Evolutionary conservation across 2,329 filamentous ascomycete genomes (phyloP), one percentile per base, ranked within the genome.

Genomic region (Didymella arachidicola): DNA sequence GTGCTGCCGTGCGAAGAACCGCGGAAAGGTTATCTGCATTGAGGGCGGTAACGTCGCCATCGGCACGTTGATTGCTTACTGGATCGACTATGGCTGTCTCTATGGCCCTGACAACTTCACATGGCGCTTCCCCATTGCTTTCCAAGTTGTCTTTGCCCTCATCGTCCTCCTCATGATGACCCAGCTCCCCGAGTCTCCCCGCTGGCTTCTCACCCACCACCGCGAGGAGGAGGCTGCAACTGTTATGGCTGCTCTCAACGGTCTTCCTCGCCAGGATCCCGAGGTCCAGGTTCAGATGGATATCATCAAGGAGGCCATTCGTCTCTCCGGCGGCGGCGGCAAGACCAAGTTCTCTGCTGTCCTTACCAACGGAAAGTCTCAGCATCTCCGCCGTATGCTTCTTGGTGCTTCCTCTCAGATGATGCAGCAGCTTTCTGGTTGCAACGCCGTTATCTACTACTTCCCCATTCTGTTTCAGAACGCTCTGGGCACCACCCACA

Each of bases 321-420:
- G 68, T 26, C 70, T 70, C 19, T 68, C 75, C 47, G 75, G 76
- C 36, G 72, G 72, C 53, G 67, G 70, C 34, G 73, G 75, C 19
- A 73, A 77, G 62, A 77, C 72, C 53, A 76, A 76, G 47, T 67
- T 82, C 68, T 83, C 80, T 65, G 81, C 84, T 11, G 77, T 87
- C 7, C 80, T 87, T 64, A 87, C 84, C 3, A 80, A 81, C 53
- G 86, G 86, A 63, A 86, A 85, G 76, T 86, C 84, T 0, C 86
- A 89, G 76, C 85, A 89, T 68, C 82, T 88, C 76, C 83, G 86
- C 16, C 82, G 87, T 44, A 84, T 87, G 78, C 58, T 87, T 34
- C 79, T 89, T 7, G 86, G 86, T 14, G 79, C 83, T 2, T 81
- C 79, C n/a, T 82, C 81, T 5, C 86, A 89, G 72, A 78, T 88